Conservation (phyloP, 1,284 basidiomycete species). For the Flammula alnicola region DNA sequence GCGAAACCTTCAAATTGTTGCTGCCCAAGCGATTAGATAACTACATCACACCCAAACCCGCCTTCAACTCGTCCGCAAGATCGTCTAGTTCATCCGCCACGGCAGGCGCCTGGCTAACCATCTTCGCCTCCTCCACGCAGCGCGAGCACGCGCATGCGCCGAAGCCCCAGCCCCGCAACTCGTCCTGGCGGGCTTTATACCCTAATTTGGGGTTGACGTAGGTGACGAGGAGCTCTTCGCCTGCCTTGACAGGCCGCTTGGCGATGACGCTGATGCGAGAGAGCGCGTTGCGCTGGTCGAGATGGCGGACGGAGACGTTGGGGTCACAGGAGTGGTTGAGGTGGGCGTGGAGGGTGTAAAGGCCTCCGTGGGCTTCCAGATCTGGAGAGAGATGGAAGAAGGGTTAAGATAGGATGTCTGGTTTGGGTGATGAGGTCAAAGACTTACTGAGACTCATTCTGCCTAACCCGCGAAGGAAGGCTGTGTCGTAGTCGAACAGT, state of each 20-base stretch:
- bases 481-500: slow-evolving; percentile 73
- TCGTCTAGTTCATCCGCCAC: slow-evolving; percentile 38
- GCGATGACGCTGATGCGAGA: slow-evolving; percentile 78
- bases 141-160: slow-evolving; percentile 69
- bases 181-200: slow-evolving; percentile 57
- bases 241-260: slow-evolving; percentile 61
- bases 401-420: too few species aligned
- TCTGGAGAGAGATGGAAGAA: too few species aligned
- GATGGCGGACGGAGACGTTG: slow-evolving; percentile 75
- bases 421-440: too few species aligned
- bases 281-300: slow-evolving; percentile 65
- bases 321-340: slow-evolving; percentile 86
- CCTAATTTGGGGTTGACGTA: slow-evolving; percentile 75
- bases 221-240: slow-evolving; percentile 78
- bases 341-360: slow-evolving; percentile 87
- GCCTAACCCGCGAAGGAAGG: slow-evolving; percentile 76
- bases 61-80: slow-evolving; percentile 40
- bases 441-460: slow-evolving; percentile 86
- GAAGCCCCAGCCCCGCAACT: slow-evolving; percentile 78
- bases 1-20: too few species aligned
- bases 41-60: slow-evolving; percentile 36
- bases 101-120: slow-evolving; percentile 29
- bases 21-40: too few species aligned
- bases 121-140: slow-evolving; percentile 57
- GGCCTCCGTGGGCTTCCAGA: slow-evolving; percentile 84